phyloP scores from a whole-genome alignment of 2,329 filamentous ascomycete species.

The Ceratocystis papillata region DNA sequence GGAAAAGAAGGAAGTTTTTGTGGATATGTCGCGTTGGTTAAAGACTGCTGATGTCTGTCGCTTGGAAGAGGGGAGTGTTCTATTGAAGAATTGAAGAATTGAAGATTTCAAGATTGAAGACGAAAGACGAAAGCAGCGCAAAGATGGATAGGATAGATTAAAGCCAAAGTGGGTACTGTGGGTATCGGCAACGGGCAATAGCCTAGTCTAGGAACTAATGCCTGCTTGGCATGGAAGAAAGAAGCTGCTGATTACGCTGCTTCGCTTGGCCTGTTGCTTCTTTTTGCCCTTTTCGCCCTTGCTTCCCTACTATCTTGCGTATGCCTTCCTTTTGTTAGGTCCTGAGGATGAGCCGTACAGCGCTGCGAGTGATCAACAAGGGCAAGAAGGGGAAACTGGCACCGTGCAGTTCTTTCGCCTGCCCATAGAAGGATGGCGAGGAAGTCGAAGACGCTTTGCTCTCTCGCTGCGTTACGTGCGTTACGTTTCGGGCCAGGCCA shows the following conservation, averaged over 20 bases:
- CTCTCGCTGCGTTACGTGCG: neutral
- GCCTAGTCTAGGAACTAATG: conserved; percentile 5
- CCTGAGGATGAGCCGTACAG: neutral
- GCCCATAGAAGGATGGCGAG: neutral
- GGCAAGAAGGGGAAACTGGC: neutral
- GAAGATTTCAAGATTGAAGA: neutral
- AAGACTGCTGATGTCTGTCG: neutral
- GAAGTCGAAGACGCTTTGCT: neutral
- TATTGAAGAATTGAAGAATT: neutral
- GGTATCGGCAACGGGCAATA: neutral
- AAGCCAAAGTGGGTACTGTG: neutral
- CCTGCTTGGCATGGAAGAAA: conserved; percentile 13
- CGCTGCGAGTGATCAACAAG: neutral
- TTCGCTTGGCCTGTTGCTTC: conserved; percentile 8
- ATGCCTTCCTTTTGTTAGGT: neutral
- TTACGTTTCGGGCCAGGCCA: conserved; percentile 20
- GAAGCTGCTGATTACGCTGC: conserved; percentile 17
- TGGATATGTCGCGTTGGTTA: neutral
- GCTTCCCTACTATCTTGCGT: conserved; percentile 1
- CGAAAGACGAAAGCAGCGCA: neutral
- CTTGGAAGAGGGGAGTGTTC: neutral
- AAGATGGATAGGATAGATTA: neutral
- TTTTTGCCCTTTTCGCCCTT: neutral
- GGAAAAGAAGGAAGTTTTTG: neutral
- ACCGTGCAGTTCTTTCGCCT: neutral